Evolutionary conservation across 495 filamentous ascomycete genomes (phyloP).

Genomic region (Penicillium silybi): DNA sequence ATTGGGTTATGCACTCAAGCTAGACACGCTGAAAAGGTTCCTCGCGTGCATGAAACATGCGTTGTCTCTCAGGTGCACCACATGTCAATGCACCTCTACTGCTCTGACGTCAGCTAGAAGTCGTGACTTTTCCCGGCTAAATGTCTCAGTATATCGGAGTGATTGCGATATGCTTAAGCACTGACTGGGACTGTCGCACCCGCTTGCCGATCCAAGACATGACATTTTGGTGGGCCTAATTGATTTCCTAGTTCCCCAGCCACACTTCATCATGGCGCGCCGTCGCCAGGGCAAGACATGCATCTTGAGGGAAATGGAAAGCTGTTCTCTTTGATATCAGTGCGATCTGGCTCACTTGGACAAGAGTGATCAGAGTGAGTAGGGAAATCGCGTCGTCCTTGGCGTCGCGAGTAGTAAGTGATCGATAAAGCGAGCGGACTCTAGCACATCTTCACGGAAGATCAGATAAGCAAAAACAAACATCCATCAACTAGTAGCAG

Average conservation of each 20-base stretch:
- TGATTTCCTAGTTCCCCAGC: no score
- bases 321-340: not conserved
- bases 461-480: no score
- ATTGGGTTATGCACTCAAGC: not conserved
- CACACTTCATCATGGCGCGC: no score
- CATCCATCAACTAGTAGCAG: no score
- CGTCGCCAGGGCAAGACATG: not conserved
- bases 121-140: not conserved
- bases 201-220: not conserved
- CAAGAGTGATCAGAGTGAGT: no score
- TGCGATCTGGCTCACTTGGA: not conserved
- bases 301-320: not conserved
- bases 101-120: not conserved
- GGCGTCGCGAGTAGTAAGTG: no score
- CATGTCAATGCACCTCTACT: conserved; percentile 5
- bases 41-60: conserved; percentile 12
- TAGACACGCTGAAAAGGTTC: conserved; percentile 1
- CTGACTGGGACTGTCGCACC: not conserved
- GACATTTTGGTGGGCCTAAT: not conserved
- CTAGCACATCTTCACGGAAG: no score
- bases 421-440: no score
- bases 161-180: not conserved
- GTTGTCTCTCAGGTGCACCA: conserved; percentile 9
- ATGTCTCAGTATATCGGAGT: not conserved
- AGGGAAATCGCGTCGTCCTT: no score